A percentile compares a stretch with the other conserved stretches of the same genome.
Evolutionary conservation across 2,329 filamentous ascomycete genomes (phyloP).

Genomic region (Fusarium palustre): DNA sequence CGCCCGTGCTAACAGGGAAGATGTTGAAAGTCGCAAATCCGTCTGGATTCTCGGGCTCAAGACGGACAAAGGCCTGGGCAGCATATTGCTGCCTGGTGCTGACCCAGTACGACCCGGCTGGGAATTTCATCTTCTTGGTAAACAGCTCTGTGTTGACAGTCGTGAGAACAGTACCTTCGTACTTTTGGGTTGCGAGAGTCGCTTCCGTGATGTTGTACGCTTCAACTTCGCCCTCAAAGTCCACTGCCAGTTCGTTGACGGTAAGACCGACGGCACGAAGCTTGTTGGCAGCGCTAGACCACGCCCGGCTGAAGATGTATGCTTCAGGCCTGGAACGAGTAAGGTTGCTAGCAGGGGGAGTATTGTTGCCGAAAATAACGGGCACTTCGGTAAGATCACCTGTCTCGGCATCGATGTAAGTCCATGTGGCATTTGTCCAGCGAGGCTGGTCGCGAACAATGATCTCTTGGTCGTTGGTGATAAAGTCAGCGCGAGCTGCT

Average conservation of each 20-base stretch:
- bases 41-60: conserved; percentile 51
- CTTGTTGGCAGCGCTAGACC: conserved; percentile 45
- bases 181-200: conserved; percentile 32
- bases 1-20: conserved; percentile 44
- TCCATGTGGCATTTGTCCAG: conserved; percentile 32
- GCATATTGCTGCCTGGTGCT: conserved; percentile 51
- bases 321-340: conserved; percentile 49
- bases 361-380: conserved; percentile 47
- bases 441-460: conserved; percentile 38
- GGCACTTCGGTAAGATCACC: conserved; percentile 45
- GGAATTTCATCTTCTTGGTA: conserved; percentile 39
- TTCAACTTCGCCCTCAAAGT: conserved; percentile 46
- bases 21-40: conserved; percentile 50
- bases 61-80: conserved; percentile 45
- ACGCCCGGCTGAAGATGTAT: conserved; percentile 48
- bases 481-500: conserved; percentile 44
- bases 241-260: conserved; percentile 39
- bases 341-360: conserved; percentile 44
- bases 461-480: conserved; percentile 39
- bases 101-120: conserved; percentile 48
- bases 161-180: conserved; percentile 45
- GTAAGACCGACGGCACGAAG: conserved; percentile 43
- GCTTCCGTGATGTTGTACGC: conserved; percentile 43
- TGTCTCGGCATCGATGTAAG: conserved; percentile 43
- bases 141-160: conserved; percentile 40